Conservation (phyloP, 306 rosid genomes). For the Casuarina glauca region DNA sequence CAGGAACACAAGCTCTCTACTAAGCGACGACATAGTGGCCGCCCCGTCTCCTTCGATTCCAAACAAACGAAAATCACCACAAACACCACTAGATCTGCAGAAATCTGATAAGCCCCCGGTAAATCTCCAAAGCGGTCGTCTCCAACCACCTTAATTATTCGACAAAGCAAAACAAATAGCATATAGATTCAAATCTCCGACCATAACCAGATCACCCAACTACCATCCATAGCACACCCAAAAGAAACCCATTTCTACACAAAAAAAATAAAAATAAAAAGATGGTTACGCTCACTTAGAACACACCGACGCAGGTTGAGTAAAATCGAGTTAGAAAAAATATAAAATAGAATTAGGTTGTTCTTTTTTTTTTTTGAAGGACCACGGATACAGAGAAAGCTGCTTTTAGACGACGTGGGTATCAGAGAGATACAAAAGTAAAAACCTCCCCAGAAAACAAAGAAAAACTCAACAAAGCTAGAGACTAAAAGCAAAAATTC, state of each 20-base stretch:
- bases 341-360: constrained; percentile 23
- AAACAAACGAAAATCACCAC: constrained; percentile 41
- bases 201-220: constrained; percentile 42
- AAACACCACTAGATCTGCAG: constrained; percentile 73
- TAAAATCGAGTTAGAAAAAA: constrained; percentile 34
- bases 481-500: constrained; percentile 51
- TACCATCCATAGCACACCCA: constrained; percentile 23
- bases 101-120: constrained; percentile 11
- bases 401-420: constrained; percentile 62
- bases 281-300: constrained; percentile 10
- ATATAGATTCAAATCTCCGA: constrained; percentile 26
- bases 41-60: constrained; percentile 44
- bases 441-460: constrained; percentile 35
- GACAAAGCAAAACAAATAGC: constrained; percentile 13
- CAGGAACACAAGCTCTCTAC: constrained; percentile 98
- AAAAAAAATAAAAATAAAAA: background rate
- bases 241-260: constrained; percentile 30
- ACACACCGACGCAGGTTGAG: constrained; percentile 24
- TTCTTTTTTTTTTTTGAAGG: constrained; percentile 31
- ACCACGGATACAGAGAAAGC: constrained; percentile 56
- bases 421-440: constrained; percentile 70
- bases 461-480: constrained; percentile 35
- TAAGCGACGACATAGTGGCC: constrained; percentile 85
- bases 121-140: constrained; percentile 28
- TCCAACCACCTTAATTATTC: constrained; percentile 26